Evolutionary conservation across 495 filamentous ascomycete genomes (phyloP), one percentile per base, ranked within the genome.

Genomic region (Trichoderma virens): DNA sequence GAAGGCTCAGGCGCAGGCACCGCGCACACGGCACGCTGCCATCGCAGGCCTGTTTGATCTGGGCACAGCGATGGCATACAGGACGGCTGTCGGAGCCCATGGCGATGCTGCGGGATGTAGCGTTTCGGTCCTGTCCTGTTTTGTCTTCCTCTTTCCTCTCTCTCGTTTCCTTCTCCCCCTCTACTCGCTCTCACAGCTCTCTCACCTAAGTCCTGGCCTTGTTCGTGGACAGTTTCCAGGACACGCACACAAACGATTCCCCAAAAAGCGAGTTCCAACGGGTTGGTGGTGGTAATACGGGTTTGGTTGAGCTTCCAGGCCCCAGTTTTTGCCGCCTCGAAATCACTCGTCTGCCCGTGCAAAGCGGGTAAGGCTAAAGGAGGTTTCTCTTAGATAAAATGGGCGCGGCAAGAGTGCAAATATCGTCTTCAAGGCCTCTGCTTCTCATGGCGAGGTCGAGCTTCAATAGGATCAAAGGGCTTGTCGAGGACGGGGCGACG

Each of bases 11-110:
- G 16, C 61, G 61, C 34, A 41, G 34, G 38, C 61, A 62, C 25
- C 61, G 61, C 38, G 61, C 34, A 41, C 61, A 62, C n/a, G 61
- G 61, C 34, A 62, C 27, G 38, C 38, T 39, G 18, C 61, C 61
- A 45, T 62, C 61, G 38, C 61, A 62, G 38, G 61, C 61, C 38
- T 62, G 61, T 11, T 62, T 62, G 61, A 62, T 62, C 61, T 62
- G 61, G 38, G 61, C 61, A 28, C 61, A 62, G 61, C 61, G 61
- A 41, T 62, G 61, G 38, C 61, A 62, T 20, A 62, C 61, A 23
- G 61, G 61, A 9, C 38, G 61, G 38, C 61, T 35, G 14, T 62
- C 61, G 61, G 38, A 41, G 34, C 18, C 39, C 61, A 62, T 62
- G 35, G 23, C 28, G 61, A 39, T 30, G 31, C 13, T 23, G 8